Evolutionary conservation across 2,329 filamentous ascomycete species (phyloP), one percentile per base, ranked within the genome.

Genomic region (Cladosporium sp.): DNA sequence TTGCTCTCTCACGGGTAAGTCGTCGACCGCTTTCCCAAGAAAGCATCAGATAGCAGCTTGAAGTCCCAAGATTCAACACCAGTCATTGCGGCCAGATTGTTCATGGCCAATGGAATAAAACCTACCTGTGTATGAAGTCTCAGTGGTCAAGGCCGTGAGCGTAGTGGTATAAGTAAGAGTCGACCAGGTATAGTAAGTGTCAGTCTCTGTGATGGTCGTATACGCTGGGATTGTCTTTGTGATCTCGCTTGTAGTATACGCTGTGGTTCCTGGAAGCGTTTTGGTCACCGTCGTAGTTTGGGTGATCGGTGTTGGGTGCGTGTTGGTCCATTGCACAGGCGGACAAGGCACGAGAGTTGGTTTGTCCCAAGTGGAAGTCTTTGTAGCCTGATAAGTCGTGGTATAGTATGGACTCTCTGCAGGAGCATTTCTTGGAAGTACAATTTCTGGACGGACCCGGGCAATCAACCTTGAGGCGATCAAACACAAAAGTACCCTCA

Each of bases 251-350:
- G 51, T 55, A 6, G 40, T 25, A 14, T 40, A 59, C 15, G 51
- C 17, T 4, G 50, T 55, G 4, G 28, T 50, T 12, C 30, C 47
- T 3, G 58, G 54, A 17, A 36, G 42, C 2, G 28, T 50, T 39
- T 30, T 42, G 2, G 22, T 40, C 15, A 59, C 51, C 12, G 20
- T 40, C 11, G 25, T 39, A 3, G 58, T 55, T 14, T 42, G 38
- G 12, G 30, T 22, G 11, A 55, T 36, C 19, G 58, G 58, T 49
- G 58, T 55, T 2, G 58, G 51, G 4, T 30, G 22, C 6, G 50
- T 49, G 25, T 59, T 59, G 19, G 51, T 55, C 51, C 51, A 59
- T 55, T 42, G 22, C n/a, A 55, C 30, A 5, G 58, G 58, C 14
- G 58, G 47, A 12, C 47, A 50, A 22, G 47, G 47, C 4, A 50